Base-by-base conservation (phyloP, 768 basidiomycete species). In the Xerocomellus dryophilus region DNA sequence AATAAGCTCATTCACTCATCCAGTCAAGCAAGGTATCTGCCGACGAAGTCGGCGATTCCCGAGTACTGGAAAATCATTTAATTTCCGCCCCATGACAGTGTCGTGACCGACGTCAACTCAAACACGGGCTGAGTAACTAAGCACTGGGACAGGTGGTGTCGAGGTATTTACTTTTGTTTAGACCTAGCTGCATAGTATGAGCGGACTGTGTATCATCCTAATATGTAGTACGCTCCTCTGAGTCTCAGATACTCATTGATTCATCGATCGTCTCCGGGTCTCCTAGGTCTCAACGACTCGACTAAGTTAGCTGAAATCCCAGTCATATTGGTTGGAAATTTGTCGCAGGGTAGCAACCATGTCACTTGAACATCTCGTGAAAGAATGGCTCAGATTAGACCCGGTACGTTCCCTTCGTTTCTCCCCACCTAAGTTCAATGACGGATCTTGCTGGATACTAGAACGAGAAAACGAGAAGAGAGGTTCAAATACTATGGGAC, bases 381-480 rank as follows among this genome's bases (percentile, higher is more conserved):
- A 68, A 12, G 76, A 80, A 60, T 82, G 81, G 81, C 66, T 82
- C 42, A 71, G 69, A 44, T 54, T 80, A 36, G 81, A 82, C 61
- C 69, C 73, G 51, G 81, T 80, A 51, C n/a, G 53, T 39, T 17
- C 15, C 23, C 4, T 46, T 43, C 15, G 17, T 25, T 21, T 25
- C 14, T 42, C 23, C 35, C 21, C 8, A 21, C 41, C 5, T 40
- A 6, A 14, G 23, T 50, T 5, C 27, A 41, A 31, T 14, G 35
- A 5, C 12, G 2, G 38, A 53, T 21, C 29, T 39, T 18, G 0
- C 23, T 14, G 23, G 12, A 31, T 34, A 17, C 41, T 39, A 78
- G 77, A 77, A 76, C 38, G 68, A 70, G 42, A 59, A 61, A n/a
- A 78, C 76, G 4, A 67, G 66, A 47, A 56, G 34, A 20, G 74